Percentiles rank a stretch among this genome's conserved stretches.
These are phyloP conservation scores for Clavispora santaluciae DNA, from an alignment of 805 yeast species.

Conservation along the genomic window DNA sequence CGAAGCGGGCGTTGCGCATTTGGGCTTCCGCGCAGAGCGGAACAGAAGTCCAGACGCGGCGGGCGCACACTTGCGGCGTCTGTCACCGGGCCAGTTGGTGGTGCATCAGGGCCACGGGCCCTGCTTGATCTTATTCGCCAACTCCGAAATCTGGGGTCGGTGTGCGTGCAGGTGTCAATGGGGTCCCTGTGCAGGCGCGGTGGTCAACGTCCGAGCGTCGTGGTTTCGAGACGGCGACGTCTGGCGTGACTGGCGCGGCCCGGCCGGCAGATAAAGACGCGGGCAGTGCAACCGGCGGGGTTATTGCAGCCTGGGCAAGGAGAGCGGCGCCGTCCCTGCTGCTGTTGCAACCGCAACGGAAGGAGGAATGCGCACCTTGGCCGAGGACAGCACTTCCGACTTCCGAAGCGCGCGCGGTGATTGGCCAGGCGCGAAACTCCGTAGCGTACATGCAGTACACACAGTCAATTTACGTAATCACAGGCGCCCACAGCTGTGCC, in stretches of 20 bases:
- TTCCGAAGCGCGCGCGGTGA: conserved; percentile 1
- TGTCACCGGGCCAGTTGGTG: too few relatives aligned
- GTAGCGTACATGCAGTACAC: not conserved
- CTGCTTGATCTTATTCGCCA: conserved; percentile 15
- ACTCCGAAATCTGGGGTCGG: conserved; percentile 22
- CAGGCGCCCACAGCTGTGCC: conserved; percentile 1
- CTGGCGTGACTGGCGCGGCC: too few relatives aligned
- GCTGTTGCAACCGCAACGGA: conserved; percentile 1
- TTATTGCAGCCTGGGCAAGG: too few relatives aligned
- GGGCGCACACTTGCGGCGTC: too few relatives aligned
- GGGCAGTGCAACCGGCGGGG: too few relatives aligned
- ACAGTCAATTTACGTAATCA: conserved; percentile 2
- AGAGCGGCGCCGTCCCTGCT: too few relatives aligned
- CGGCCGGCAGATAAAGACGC: too few relatives aligned
- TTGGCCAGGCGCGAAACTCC: conserved; percentile 3
- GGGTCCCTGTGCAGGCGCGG: not conserved
- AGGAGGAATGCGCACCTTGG: conserved; percentile 1
- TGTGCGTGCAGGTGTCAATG: conserved; percentile 7
- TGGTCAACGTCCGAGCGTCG: not conserved
- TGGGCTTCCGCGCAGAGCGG: not conserved
- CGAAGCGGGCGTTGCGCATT: not conserved
- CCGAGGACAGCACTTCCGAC: conserved; percentile 4
- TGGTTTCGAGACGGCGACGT: too few relatives aligned
- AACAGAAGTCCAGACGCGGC: too few relatives aligned
- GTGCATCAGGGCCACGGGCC: not conserved